Percentiles rank a stretch among this genome's conserved stretches.
These are phyloP conservation scores for Perkinsus chesapeaki DNA, from an alignment of 169 alveolate genomes.

Conservation along the genomic window DNA sequence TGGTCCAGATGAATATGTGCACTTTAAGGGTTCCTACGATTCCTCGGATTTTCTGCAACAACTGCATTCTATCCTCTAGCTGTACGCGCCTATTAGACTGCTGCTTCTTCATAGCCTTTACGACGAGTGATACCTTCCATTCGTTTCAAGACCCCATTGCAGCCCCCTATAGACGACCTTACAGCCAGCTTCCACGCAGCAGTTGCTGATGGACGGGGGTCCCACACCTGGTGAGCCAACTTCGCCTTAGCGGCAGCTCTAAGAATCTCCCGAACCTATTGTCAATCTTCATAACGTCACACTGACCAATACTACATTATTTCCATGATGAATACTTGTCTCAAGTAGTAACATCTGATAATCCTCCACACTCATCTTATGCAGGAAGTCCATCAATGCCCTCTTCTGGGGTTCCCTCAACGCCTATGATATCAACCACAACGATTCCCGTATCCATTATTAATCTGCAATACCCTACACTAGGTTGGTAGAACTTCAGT, in stretches of 20 bases:
- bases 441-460: neutral
- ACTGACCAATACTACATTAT: neutral
- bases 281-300: neutral
- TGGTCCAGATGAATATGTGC: neutral
- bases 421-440: no score
- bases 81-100: neutral
- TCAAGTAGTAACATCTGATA: neutral
- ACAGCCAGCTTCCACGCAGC: neutral
- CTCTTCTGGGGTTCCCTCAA: neutral
- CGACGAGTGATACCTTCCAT: neutral
- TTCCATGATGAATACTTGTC: neutral
- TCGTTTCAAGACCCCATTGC: neutral
- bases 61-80: neutral
- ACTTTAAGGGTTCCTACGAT: neutral
- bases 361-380: neutral
- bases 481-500: neutral
- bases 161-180: neutral
- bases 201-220: neutral
- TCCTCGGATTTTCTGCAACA: neutral
- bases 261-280: neutral
- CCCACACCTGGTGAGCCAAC: neutral
- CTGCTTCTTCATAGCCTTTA: neutral
- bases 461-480: neutral
- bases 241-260: neutral
- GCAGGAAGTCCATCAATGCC: neutral